These are phyloP conservation scores for Rheum nobile DNA, from an alignment of 148 eudicot genomes.

Conservation along the genomic window DNA sequence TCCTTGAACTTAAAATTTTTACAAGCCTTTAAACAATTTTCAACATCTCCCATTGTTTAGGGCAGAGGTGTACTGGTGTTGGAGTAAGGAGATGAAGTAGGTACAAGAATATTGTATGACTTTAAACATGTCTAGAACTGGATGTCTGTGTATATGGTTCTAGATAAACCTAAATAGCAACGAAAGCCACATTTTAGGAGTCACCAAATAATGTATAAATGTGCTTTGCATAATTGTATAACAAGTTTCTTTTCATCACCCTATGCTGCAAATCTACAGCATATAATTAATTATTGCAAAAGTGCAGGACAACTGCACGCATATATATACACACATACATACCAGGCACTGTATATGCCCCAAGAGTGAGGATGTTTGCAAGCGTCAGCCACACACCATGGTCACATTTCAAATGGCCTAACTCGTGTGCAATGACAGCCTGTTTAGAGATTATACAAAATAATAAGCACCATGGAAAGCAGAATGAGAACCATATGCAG, in stretches of 20 bases:
- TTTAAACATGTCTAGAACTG: not conserved
- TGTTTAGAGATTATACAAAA: constrained; percentile 14
- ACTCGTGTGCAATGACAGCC: constrained; percentile 98
- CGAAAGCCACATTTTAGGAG: too few relatives aligned
- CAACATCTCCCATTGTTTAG: not conserved
- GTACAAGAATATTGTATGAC: not conserved
- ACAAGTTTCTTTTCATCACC: not conserved
- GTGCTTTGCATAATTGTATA: not conserved
- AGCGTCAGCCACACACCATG: constrained; percentile 94
- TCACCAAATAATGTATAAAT: not conserved
- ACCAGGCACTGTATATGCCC: constrained; percentile 89
- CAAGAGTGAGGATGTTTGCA: constrained; percentile 82
- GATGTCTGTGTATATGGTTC: not conserved
- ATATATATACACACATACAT: not conserved
- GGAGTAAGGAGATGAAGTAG: not conserved
- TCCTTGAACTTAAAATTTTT: not conserved
- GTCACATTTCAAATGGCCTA: constrained; percentile 97
- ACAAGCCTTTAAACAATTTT: not conserved
- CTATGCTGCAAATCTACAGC: not conserved
- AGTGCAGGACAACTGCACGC: not conserved
- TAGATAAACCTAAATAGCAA: not conserved
- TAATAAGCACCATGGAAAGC: not conserved
- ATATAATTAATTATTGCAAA: not conserved
- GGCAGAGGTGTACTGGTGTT: not conserved
- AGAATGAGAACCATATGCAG: not conserved